These are phyloP conservation scores for Tolypocladium inflatum DNA, from an alignment of 2,329 filamentous ascomycete genomes.

Conservation along the genomic window DNA sequence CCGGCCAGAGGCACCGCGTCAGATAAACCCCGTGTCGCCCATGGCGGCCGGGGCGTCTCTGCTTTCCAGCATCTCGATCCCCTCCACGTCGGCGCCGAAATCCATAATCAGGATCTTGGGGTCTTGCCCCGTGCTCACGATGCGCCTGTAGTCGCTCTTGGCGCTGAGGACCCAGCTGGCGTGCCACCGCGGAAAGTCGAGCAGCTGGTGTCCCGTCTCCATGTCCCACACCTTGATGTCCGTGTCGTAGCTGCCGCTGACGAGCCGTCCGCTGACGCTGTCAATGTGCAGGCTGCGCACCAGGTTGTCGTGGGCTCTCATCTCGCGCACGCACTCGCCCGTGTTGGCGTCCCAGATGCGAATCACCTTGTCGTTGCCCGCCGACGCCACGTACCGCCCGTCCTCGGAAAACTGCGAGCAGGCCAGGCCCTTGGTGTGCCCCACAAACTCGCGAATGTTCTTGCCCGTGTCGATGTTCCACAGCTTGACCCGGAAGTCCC, in stretches of 20 bases:
- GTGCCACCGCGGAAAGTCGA: slow-evolving; percentile 91
- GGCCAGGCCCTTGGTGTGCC: slow-evolving; percentile 86
- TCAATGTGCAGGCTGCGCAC: slow-evolving; percentile 90
- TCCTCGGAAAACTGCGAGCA: slow-evolving; percentile 96
- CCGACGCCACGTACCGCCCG: slow-evolving; percentile 84
- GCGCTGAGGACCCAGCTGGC: slow-evolving; percentile 94
- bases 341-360: slow-evolving; percentile 94
- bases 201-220: slow-evolving; percentile 64
- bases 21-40: slow-evolving; percentile 15
- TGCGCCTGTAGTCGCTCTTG: slow-evolving; percentile 89
- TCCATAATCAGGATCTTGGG: slow-evolving; percentile 89
- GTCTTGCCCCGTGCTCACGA: slow-evolving; percentile 92
- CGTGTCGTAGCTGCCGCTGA: slow-evolving; percentile 90
- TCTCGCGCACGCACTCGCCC: slow-evolving; percentile 70
- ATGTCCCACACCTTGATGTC: slow-evolving; percentile 94
- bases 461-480: slow-evolving; percentile 90
- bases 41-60: slow-evolving; percentile 4
- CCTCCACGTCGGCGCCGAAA: slow-evolving; percentile 58
- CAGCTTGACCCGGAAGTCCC: slow-evolving; percentile 85
- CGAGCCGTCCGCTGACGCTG: slow-evolving; percentile 71
- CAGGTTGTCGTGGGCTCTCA: slow-evolving; percentile 74
- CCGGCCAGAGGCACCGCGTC: not conserved
- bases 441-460: slow-evolving; percentile 81
- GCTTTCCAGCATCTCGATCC: slow-evolving; percentile 51
- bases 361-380: slow-evolving; percentile 91